Evolutionary conservation across 2,329 filamentous ascomycete species (phyloP).

Genomic region (Colletotrichum lentis): DNA sequence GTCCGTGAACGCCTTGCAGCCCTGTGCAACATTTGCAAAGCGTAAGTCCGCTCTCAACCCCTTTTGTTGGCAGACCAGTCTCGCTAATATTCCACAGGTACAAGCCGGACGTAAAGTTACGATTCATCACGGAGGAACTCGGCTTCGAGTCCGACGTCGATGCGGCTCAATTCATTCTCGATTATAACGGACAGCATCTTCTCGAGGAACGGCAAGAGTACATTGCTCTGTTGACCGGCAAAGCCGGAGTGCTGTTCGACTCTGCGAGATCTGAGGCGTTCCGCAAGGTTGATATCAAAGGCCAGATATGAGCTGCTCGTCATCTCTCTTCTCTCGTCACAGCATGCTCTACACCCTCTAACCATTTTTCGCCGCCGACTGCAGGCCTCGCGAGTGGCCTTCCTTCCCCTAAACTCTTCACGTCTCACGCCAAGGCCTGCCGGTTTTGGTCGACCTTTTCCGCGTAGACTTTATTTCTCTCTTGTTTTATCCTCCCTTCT

Average conservation of each 20-base stretch:
- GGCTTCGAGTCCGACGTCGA: conserved; percentile 93
- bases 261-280: conserved; percentile 76
- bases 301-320: conserved; percentile 75
- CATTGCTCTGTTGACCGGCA: conserved; percentile 77
- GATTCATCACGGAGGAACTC: conserved; percentile 94
- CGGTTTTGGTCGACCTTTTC: conserved; percentile 2
- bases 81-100: conserved; percentile 74
- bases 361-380: conserved; percentile 9
- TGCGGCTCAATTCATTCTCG: conserved; percentile 88
- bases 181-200: conserved; percentile 77
- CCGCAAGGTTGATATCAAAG: conserved; percentile 92
- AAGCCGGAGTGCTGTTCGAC: conserved; percentile 79
- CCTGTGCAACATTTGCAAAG: conserved; percentile 90
- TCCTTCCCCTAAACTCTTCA: neutral
- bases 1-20: conserved; percentile 90
- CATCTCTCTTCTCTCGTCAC: conserved; percentile 24
- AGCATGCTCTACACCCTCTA: conserved; percentile 28
- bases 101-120: conserved; percentile 86
- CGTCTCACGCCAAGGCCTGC: neutral
- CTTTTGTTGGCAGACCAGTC: conserved; percentile 40
- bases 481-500: conserved; percentile 21
- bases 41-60: conserved; percentile 70
- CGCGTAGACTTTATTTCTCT: conserved; percentile 33
- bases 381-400: conserved; percentile 2
- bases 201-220: conserved; percentile 80